These are phyloP conservation scores for Cochlearia excelsa DNA, from an alignment of 345 rosid genomes.

Conservation along the genomic window DNA sequence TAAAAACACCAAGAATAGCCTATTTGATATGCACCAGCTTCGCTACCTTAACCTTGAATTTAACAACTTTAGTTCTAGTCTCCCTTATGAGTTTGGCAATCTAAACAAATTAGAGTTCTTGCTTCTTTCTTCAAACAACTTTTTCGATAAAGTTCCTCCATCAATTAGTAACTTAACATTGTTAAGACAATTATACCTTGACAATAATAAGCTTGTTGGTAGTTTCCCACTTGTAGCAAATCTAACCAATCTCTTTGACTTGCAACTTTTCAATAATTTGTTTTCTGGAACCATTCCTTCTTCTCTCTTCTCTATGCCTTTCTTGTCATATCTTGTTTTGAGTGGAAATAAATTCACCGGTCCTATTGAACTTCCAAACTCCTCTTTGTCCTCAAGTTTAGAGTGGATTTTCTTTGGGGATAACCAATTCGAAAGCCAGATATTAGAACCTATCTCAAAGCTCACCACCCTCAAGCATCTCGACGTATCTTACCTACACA, in stretches of 20 bases:
- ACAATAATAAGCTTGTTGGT: not conserved
- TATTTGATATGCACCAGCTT: constrained; percentile 7
- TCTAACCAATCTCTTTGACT: not conserved
- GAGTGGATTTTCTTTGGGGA: not conserved
- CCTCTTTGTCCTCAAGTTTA: constrained; percentile 2
- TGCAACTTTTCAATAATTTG: not conserved
- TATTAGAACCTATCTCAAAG: constrained; percentile 7
- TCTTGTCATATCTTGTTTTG: not conserved
- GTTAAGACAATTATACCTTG: not conserved
- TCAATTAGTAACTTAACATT: constrained; percentile 7
- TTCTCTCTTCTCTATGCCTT: constrained; percentile 15
- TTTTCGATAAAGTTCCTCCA: constrained; percentile 17
- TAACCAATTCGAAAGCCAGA: not conserved
- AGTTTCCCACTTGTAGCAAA: constrained; percentile 18
- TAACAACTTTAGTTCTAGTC: constrained; percentile 11
- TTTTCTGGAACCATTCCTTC: constrained; percentile 19
- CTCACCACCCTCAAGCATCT: not conserved
- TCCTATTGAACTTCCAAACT: constrained; percentile 1
- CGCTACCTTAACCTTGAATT: not conserved
- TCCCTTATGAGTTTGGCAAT: constrained; percentile 14
- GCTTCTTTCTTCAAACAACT: not conserved
- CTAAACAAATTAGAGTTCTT: not conserved
- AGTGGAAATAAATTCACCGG: not conserved
- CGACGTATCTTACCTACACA: constrained; percentile 13
- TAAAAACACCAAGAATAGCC: not conserved